Evolutionary conservation across 371 early-diverging fungal species (phyloP).

Genomic region (Apophysomyces elegans): DNA sequence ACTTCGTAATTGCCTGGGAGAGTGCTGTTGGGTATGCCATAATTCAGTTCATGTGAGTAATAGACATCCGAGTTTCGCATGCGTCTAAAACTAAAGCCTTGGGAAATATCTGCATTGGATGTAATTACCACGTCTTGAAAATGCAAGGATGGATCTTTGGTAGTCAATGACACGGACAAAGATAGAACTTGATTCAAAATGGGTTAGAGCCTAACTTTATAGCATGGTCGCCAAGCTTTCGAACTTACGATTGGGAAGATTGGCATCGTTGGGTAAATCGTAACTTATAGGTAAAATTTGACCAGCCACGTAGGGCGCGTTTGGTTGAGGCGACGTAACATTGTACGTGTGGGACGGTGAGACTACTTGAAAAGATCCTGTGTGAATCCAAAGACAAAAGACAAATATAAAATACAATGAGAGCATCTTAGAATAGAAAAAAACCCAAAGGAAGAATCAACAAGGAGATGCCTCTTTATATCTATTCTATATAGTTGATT

Average conservation of each 20-base stretch:
- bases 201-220: not conserved
- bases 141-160: constrained; percentile 26
- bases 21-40: constrained; percentile 34
- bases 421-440: not conserved
- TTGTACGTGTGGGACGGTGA: constrained; percentile 21
- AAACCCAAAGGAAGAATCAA: no score
- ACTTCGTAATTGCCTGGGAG: constrained; percentile 40
- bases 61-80: constrained; percentile 27
- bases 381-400: not conserved
- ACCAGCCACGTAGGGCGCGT: constrained; percentile 45
- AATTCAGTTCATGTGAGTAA: constrained; percentile 43
- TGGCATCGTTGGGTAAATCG: constrained; percentile 21
- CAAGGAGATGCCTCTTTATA: not conserved
- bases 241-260: constrained; percentile 9
- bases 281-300: constrained; percentile 47
- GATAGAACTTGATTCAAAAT: constrained; percentile 24
- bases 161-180: constrained; percentile 33
- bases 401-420: not conserved
- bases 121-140: constrained; percentile 30
- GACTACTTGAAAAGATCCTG: not conserved
- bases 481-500: not conserved
- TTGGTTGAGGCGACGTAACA: constrained; percentile 42
- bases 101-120: constrained; percentile 39
- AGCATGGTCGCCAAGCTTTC: not conserved
- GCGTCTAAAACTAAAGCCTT: constrained; percentile 34